These are phyloP conservation scores for Tardiomyces digboiensis DNA, from an alignment of 1,139 yeast species.

Conservation along the genomic window DNA sequence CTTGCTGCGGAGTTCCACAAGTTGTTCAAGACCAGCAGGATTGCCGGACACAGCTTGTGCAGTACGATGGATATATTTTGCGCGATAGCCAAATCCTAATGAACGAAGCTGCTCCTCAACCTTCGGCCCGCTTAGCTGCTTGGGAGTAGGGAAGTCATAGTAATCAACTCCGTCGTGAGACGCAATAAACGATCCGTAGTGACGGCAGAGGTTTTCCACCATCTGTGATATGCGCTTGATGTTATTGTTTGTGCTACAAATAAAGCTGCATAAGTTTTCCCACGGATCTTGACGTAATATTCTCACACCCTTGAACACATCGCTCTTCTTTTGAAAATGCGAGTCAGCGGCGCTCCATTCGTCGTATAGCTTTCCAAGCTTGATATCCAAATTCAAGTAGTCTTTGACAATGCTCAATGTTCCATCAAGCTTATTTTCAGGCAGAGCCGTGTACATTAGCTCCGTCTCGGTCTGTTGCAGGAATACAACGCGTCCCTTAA, in stretches of 20 bases:
- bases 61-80: slow-evolving; percentile 76
- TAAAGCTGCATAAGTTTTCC: slow-evolving; percentile 87
- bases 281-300: slow-evolving; percentile 92
- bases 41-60: slow-evolving; percentile 40
- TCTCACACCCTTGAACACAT: slow-evolving; percentile 58
- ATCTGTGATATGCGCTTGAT: slow-evolving; percentile 88
- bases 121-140: slow-evolving; percentile 33
- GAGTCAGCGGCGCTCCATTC: slow-evolving; percentile 56
- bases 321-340: slow-evolving; percentile 30
- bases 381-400: slow-evolving; percentile 60
- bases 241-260: slow-evolving; percentile 93
- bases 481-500: slow-evolving; percentile 26
- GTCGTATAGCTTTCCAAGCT: slow-evolving; percentile 42
- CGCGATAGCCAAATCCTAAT: slow-evolving; percentile 87
- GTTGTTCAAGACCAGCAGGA: slow-evolving; percentile 16
- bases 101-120: slow-evolving; percentile 38
- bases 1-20: slow-evolving; percentile 31
- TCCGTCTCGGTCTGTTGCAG: slow-evolving; percentile 23
- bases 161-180: slow-evolving; percentile 47
- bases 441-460: slow-evolving; percentile 24
- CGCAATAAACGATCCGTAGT: slow-evolving; percentile 59
- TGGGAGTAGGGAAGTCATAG: slow-evolving; percentile 68
- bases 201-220: slow-evolving; percentile 71
- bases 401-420: slow-evolving; percentile 43
- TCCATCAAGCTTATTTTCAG: slow-evolving; percentile 21